Conservation (phyloP, 495 filamentous ascomycete species). For the Beverwykella pulmonaria region DNA sequence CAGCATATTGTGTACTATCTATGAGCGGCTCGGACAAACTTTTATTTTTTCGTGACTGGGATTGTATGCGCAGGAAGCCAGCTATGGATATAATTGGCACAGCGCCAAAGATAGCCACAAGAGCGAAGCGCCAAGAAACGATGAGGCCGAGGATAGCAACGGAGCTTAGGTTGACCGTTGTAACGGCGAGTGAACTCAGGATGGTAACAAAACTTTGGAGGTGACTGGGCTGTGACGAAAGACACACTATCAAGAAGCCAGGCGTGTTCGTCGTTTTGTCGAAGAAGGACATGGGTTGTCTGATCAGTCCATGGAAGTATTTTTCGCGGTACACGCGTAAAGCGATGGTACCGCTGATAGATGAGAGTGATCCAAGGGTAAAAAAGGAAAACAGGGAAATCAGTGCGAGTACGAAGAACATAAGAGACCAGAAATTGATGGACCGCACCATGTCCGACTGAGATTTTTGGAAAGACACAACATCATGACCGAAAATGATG, state of each 20-base stretch:
- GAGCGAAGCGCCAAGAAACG: constrained; percentile 8
- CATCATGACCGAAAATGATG: constrained; percentile 1
- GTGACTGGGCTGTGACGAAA: constrained; percentile 8
- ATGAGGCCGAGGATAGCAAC: constrained; percentile 2
- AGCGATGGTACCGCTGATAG: background rate
- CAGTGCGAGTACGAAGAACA: constrained; percentile 90
- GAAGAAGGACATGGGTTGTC: constrained; percentile 10
- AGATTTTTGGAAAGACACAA: constrained; percentile 1
- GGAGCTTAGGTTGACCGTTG: constrained; percentile 7
- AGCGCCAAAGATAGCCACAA: constrained; percentile 11
- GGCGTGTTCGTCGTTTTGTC: background rate
- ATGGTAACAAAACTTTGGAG: constrained; percentile 9
- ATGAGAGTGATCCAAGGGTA: background rate
- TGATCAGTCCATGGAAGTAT: constrained; percentile 3
- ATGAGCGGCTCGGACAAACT: constrained; percentile 2
- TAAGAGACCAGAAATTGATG: constrained; percentile 80
- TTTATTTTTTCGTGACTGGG: constrained; percentile 8
- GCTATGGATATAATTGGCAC: constrained; percentile 8
- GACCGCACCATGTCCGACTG: background rate
- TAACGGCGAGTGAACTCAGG: constrained; percentile 8
- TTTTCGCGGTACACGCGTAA: background rate
- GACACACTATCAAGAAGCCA: background rate
- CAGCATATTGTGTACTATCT: constrained; percentile 4
- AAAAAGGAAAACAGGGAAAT: constrained; percentile 44
- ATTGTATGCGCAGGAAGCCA: constrained; percentile 3